Conservation (phyloP, 192 early-diverging fungal species). For the Backusella mclennaniae region DNA sequence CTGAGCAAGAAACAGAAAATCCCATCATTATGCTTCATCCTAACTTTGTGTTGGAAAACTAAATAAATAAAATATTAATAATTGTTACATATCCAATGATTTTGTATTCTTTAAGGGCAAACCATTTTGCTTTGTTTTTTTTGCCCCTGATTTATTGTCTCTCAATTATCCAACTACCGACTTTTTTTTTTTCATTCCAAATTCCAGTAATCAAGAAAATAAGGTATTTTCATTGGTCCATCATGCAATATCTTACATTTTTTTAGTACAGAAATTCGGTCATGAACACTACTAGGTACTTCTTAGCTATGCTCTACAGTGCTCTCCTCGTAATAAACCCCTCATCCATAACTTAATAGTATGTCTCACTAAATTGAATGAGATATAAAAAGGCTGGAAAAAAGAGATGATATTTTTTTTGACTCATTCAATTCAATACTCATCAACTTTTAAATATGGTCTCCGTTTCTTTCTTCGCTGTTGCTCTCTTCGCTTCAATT, state of each 20-base stretch:
- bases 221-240: background rate
- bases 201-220: background rate
- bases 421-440: background rate
- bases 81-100: background rate
- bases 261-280: background rate
- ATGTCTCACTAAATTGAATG: background rate
- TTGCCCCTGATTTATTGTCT: background rate
- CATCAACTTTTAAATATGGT: background rate
- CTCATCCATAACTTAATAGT: background rate
- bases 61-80: constrained; percentile 10
- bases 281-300: background rate
- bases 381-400: background rate
- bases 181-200: background rate
- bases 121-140: background rate
- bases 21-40: constrained; percentile 34
- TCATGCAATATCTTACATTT: background rate
- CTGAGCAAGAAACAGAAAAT: constrained; percentile 10
- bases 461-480: background rate
- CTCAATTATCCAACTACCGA: background rate
- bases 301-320: background rate
- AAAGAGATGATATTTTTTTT: background rate
- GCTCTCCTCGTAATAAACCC: background rate
- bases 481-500: background rate
- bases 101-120: background rate
- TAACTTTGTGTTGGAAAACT: constrained; percentile 16